Percentiles rank a stretch among this genome's conserved stretches.
Evolutionary conservation across 164 flowering plant genomes (phyloP).

Genomic region (Litsea cubeba): DNA sequence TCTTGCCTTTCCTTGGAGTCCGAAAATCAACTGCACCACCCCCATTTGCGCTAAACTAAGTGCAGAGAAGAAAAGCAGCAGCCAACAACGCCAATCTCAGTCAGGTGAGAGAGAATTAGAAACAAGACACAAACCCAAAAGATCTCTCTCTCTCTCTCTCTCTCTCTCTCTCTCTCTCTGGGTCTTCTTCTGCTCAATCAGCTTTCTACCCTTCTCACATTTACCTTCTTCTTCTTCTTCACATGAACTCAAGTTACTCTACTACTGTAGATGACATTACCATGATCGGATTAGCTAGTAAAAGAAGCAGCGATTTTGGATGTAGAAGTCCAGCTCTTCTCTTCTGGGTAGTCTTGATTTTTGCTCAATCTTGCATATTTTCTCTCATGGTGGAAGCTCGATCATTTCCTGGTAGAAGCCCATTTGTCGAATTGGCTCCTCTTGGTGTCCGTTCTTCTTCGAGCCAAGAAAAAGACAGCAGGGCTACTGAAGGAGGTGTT

Average conservation of each 20-base stretch:
- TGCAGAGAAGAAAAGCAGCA: slow-evolving; percentile 9
- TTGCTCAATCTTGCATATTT: slow-evolving; percentile 12
- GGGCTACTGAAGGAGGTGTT: background rate
- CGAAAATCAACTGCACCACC: background rate
- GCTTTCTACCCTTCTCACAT: background rate
- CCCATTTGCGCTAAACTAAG: slow-evolving; percentile 11
- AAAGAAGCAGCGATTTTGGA: background rate
- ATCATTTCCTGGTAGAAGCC: slow-evolving; percentile 16
- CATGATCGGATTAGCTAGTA: slow-evolving; percentile 4
- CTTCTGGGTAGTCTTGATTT: slow-evolving; percentile 33
- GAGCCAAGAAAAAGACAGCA: slow-evolving; percentile 3
- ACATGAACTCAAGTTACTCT: no score
- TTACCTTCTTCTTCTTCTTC: background rate
- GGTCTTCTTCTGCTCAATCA: background rate
- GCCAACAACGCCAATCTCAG: background rate
- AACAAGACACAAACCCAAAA: background rate
- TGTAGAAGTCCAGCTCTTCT: slow-evolving; percentile 17
- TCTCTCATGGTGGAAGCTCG: slow-evolving; percentile 5
- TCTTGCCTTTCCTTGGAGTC: slow-evolving; percentile 16
- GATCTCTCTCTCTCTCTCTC: background rate
- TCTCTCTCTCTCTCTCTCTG: background rate
- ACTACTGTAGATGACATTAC: background rate
- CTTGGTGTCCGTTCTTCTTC: slow-evolving; percentile 18
- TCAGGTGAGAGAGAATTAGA: background rate
- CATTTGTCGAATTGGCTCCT: slow-evolving; percentile 12